Evolutionary conservation across 352 stramenopile genomes (phyloP).

Genomic region (Phytophthora nicotianae): DNA sequence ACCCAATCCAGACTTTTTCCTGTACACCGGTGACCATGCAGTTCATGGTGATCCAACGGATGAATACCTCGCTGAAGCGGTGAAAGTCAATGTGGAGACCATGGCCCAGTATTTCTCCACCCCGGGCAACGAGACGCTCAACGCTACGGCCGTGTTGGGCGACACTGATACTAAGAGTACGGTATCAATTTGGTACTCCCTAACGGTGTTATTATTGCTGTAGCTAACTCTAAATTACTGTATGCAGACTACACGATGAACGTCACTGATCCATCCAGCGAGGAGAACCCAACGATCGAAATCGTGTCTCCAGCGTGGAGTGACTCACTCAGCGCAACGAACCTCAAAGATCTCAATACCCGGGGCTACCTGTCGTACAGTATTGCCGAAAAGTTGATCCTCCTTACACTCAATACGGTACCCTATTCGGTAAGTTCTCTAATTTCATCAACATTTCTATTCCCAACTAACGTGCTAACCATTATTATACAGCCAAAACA

Average conservation of each 20-base stretch:
- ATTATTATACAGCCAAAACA: conserved; percentile 58
- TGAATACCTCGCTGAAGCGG: conserved; percentile 52
- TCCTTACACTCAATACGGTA: conserved; percentile 82
- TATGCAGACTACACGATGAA: conserved; percentile 68
- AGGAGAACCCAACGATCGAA: conserved; percentile 57
- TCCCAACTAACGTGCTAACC: neutral
- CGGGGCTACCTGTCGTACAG: conserved; percentile 64
- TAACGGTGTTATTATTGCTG: neutral
- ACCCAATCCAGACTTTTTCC: conserved; percentile 57
- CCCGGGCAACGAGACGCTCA: conserved; percentile 29
- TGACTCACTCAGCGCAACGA: conserved; percentile 45
- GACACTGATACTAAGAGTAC: conserved; percentile 64
- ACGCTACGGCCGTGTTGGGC: conserved; percentile 66
- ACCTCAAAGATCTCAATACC: conserved; percentile 57
- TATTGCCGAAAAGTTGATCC: conserved; percentile 57
- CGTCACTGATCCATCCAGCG: conserved; percentile 50
- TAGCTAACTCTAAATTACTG: conserved; percentile 8
- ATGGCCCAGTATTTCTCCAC: conserved; percentile 61
- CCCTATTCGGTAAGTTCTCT: conserved; percentile 63
- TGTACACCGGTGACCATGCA: conserved; percentile 77
- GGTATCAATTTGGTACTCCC: conserved; percentile 7
- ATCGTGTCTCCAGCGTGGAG: conserved; percentile 57
- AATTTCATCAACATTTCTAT: neutral
- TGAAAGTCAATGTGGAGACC: conserved; percentile 60
- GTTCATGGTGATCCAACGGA: conserved; percentile 53